These are phyloP conservation scores for Leishmania tropica DNA, from an alignment of 208 protist genomes.

Conservation along the genomic window DNA sequence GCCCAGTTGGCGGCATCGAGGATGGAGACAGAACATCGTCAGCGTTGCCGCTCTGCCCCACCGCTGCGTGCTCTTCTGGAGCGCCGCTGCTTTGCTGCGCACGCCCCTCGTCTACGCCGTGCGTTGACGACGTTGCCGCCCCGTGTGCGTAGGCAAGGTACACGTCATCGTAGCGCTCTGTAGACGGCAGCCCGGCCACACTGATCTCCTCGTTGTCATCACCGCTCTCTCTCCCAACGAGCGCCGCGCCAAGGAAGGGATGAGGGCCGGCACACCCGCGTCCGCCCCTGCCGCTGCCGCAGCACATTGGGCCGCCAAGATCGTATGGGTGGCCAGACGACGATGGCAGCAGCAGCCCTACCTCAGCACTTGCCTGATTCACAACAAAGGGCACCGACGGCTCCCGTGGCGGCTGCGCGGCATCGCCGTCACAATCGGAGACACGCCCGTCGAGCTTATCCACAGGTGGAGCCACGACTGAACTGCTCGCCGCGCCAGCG, in stretches of 20 bases:
- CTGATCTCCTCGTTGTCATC: background rate
- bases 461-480: background rate
- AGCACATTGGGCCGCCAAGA: background rate
- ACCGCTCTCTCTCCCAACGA: background rate
- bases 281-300: background rate
- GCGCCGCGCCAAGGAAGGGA: background rate
- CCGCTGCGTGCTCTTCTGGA: background rate
- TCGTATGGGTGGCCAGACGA: constrained; percentile 1
- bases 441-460: background rate
- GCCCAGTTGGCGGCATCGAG: background rate
- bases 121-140: background rate
- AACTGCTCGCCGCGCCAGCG: background rate
- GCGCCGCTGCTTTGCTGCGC: background rate
- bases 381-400: background rate
- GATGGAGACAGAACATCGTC: background rate
- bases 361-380: background rate
- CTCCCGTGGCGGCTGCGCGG: background rate
- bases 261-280: background rate
- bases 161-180: background rate
- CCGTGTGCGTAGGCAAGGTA: background rate
- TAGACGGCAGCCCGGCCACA: background rate
- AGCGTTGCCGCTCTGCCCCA: background rate
- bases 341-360: background rate
- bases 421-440: background rate
- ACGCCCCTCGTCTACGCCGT: background rate